These are phyloP conservation scores for Knufia fluminis DNA, from an alignment of 2,329 filamentous ascomycete genomes.

Conservation along the genomic window DNA sequence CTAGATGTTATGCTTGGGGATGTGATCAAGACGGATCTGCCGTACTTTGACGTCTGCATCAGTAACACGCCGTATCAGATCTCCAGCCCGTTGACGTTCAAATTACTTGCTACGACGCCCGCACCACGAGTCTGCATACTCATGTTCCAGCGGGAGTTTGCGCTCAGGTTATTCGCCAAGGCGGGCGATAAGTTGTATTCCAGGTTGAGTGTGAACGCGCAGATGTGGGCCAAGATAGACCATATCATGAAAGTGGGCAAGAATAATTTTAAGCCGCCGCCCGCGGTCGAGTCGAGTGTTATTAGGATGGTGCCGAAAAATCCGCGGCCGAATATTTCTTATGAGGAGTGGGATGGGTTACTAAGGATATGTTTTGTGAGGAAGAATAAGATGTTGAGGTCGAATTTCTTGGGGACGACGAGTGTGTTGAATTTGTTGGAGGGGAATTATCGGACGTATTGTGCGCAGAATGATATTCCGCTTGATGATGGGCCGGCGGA, in stretches of 20 bases:
- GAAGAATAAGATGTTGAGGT: conserved; percentile 83
- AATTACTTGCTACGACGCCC: conserved; percentile 71
- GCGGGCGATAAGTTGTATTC: conserved; percentile 85
- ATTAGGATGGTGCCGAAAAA: conserved; percentile 82
- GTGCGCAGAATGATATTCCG: conserved; percentile 71
- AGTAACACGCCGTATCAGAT: conserved; percentile 72
- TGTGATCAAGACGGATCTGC: conserved; percentile 78
- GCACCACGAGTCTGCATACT: conserved; percentile 77
- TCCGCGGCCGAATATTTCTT: conserved; percentile 77
- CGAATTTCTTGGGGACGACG: conserved; percentile 69
- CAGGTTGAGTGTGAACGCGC: conserved; percentile 82
- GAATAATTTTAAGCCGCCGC: conserved; percentile 94
- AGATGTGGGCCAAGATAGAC: conserved; percentile 72
- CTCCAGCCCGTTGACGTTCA: conserved; percentile 83
- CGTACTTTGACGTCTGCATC: conserved; percentile 75
- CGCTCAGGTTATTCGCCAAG: conserved; percentile 76
- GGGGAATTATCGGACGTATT: conserved; percentile 82
- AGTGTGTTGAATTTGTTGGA: conserved; percentile 77
- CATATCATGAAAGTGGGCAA: conserved; percentile 85
- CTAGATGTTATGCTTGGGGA: conserved; percentile 85
- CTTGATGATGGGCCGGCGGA: conserved; percentile 57
- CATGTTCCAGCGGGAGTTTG: conserved; percentile 96
- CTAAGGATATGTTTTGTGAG: conserved; percentile 72
- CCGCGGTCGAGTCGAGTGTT: conserved; percentile 83
- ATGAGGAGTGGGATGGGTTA: conserved; percentile 91